Evolutionary conservation across 2,329 filamentous ascomycete species (phyloP).

Genomic region (Chlorencoelia australis): DNA sequence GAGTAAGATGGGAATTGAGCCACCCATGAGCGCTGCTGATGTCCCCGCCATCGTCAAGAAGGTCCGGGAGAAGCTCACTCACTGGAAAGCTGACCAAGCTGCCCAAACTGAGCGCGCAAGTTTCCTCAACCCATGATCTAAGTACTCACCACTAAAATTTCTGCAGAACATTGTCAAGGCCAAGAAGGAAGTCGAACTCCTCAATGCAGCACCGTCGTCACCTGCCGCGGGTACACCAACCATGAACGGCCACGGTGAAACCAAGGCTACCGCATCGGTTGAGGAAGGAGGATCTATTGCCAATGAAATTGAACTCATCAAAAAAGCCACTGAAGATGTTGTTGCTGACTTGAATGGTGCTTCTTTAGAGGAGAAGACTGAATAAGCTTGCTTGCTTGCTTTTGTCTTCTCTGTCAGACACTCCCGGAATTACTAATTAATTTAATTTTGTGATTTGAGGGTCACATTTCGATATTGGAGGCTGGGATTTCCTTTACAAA

Average conservation of each 20-base stretch:
- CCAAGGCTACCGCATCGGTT: constrained; percentile 27
- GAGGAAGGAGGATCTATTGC: constrained; percentile 21
- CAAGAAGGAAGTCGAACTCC: constrained; percentile 84
- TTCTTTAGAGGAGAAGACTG: constrained; percentile 47
- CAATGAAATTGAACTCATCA: constrained; percentile 24
- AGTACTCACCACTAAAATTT: constrained; percentile 27
- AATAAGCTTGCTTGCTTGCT: too few relatives aligned
- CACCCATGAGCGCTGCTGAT: constrained; percentile 77
- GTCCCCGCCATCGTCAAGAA: constrained; percentile 75
- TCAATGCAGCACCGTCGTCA: constrained; percentile 58
- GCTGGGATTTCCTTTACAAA: too few relatives aligned
- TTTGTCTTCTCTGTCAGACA: too few relatives aligned
- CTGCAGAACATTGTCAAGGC: constrained; percentile 89
- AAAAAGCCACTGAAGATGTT: constrained; percentile 48
- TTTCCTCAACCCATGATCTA: constrained; percentile 14
- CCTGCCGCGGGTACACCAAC: constrained; percentile 33
- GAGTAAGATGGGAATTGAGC: constrained; percentile 71
- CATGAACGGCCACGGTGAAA: constrained; percentile 43
- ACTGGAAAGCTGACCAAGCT: constrained; percentile 87
- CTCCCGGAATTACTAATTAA: too few relatives aligned
- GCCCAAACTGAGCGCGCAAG: constrained; percentile 83
- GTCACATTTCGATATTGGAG: too few relatives aligned
- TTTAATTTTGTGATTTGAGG: too few relatives aligned
- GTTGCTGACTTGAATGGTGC: constrained; percentile 50
- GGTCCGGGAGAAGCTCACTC: constrained; percentile 79